Percentiles rank a stretch among this genome's conserved stretches.
Evolutionary conservation across 2,329 filamentous ascomycete genomes (phyloP).

Genomic region (Aureobasidium leucospermi): DNA sequence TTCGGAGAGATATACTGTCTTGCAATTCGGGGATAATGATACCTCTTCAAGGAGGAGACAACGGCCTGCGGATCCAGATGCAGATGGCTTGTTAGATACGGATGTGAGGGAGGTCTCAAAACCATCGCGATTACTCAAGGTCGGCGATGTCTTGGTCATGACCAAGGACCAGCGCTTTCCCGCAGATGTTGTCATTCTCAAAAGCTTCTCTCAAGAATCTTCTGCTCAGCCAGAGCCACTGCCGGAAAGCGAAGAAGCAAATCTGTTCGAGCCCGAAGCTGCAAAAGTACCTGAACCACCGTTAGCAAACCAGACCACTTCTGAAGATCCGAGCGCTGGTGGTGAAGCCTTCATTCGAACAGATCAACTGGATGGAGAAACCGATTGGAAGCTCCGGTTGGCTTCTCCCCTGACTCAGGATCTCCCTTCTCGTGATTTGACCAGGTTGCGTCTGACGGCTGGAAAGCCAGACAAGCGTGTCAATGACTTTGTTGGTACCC

Average conservation of each 20-base stretch:
- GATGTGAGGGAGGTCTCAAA: constrained; percentile 58
- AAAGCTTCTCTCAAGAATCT: constrained; percentile 56
- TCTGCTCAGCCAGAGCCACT: constrained; percentile 35
- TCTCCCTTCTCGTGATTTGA: constrained; percentile 65
- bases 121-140: constrained; percentile 80
- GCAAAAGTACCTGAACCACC: constrained; percentile 22
- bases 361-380: constrained; percentile 95
- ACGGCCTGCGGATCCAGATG: constrained; percentile 24
- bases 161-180: constrained; percentile 88
- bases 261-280: constrained; percentile 22
- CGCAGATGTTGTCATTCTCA: constrained; percentile 87
- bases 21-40: constrained; percentile 60
- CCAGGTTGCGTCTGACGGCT: constrained; percentile 61
- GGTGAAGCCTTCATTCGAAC: constrained; percentile 96
- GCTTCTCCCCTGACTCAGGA: constrained; percentile 79
- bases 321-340: constrained; percentile 36
- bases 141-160: constrained; percentile 91
- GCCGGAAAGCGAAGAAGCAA: constrained; percentile 31
- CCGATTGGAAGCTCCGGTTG: constrained; percentile 92
- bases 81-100: constrained; percentile 15
- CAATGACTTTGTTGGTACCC: constrained; percentile 87
- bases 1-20: constrained; percentile 74
- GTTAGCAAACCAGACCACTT: constrained; percentile 27
- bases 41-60: constrained; percentile 26
- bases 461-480: constrained; percentile 90